Base-by-base conservation (phyloP, 1,139 yeast genomes). In the Kodamaea plutei region DNA sequence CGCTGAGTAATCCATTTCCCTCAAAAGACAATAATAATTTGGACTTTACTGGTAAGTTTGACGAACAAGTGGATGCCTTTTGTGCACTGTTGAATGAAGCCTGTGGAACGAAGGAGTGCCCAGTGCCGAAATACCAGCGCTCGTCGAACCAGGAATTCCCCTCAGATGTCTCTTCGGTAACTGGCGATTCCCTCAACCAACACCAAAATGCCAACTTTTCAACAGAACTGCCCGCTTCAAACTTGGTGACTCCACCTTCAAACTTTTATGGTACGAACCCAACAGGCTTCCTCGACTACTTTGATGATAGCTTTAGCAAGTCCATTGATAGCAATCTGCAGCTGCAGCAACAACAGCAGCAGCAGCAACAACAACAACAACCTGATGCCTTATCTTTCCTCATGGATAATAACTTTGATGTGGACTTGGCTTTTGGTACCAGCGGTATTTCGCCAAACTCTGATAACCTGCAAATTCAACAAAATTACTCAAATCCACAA, bases 91-190 rank as follows among this genome's bases (percentile, higher is more conserved):
- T 89, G 45, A 74, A 75, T 40, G 73, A 78, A 52, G 96, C 89
- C 1, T 89, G 97, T 56, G 96, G 96, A 11, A 80, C 80, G n/a
- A 78, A 68, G 49, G 66, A 66, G 17, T 61, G 73, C 38, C 95
- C 95, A 3, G 55, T 79, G 6, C 95, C 95, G 6, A 72, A 73
- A 48, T 54, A 44, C 39, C 39, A 52, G 29, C 30, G 32, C 40
- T 36, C 44, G 44, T 26, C 49, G 43, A 33, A 36, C 23, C 22
- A 29, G 27, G 28, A 38, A 3, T 20, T 21, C 8, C 10, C 36
- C 18, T 30, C 39, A 7, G 22, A 17, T 8, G n/a, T 26, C 4
- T 12, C 35, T 12, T 29, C 21, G 23, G 30, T 7, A 34, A 33
- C n/a, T 29, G 37, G 19, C 28, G 25, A 16, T 18, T 26, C 11